These are phyloP conservation scores for Nepenthes mirabilis DNA, from an alignment of 148 eudicot species.

Conservation along the genomic window DNA sequence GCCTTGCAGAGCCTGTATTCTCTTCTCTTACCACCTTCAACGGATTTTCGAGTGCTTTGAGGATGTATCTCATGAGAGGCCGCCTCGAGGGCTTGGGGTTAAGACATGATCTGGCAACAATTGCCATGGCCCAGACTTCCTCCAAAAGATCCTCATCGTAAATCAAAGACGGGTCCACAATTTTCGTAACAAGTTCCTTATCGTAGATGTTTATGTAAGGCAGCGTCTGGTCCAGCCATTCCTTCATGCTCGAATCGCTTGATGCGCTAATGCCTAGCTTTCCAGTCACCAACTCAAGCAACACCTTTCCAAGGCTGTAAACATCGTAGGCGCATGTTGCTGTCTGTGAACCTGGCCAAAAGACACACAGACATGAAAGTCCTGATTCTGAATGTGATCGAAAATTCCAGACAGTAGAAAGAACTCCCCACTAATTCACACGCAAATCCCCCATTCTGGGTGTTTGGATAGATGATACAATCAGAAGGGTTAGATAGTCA, in stretches of 20 bases:
- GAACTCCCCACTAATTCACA: too few species aligned
- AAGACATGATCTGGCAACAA: slow-evolving; percentile 95
- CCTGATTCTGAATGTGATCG: not conserved
- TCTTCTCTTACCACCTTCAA: slow-evolving; percentile 91
- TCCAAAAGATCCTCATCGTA: slow-evolving; percentile 92
- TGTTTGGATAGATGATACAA: not conserved
- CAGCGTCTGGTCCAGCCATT: slow-evolving; percentile 52
- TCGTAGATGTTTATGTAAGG: slow-evolving; percentile 75
- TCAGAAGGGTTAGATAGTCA: not conserved
- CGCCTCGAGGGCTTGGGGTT: slow-evolving; percentile 76
- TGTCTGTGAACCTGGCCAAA: slow-evolving; percentile 45
- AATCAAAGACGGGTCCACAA: slow-evolving; percentile 83
- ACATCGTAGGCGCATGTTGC: slow-evolving; percentile 81
- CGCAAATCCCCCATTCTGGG: not conserved
- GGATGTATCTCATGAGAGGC: slow-evolving; percentile 83
- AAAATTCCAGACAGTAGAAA: too few species aligned
- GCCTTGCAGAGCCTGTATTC: slow-evolving; percentile 53
- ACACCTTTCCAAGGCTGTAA: slow-evolving; percentile 88
- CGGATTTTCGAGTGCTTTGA: slow-evolving; percentile 87
- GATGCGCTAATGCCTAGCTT: slow-evolving; percentile 77
- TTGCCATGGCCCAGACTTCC: slow-evolving; percentile 99
- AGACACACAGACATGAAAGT: not conserved
- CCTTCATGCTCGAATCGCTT: slow-evolving; percentile 49
- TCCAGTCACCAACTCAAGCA: slow-evolving; percentile 92
- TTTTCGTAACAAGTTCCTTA: slow-evolving; percentile 81